phyloP scores from a whole-genome alignment of 495 filamentous ascomycete species.

The Zalerion maritima region DNA sequence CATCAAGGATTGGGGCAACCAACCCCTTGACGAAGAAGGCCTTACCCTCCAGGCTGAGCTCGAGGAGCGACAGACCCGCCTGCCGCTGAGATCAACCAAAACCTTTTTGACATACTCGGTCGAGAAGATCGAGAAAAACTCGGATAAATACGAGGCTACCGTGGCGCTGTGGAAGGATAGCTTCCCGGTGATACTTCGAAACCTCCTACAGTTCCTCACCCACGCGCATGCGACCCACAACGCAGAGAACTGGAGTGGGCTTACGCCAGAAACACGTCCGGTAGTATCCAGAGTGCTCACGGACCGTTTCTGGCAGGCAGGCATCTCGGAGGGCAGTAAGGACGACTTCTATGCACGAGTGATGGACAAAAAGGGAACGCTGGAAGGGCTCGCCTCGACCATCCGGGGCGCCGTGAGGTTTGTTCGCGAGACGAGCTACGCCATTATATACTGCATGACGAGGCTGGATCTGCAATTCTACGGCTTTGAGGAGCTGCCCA shows the following conservation, averaged over 20 bases:
- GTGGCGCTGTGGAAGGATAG: conserved; percentile 69
- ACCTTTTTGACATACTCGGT: conserved; percentile 78
- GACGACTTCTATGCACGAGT: conserved; percentile 94
- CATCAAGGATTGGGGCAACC: conserved; percentile 68
- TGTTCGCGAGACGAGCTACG: conserved; percentile 84
- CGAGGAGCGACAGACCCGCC: conserved; percentile 52
- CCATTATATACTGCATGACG: conserved; percentile 87
- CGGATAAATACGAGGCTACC: conserved; percentile 51
- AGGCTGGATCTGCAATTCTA: conserved; percentile 79
- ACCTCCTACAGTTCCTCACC: conserved; percentile 71
- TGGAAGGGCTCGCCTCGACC: conserved; percentile 88
- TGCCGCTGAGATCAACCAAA: conserved; percentile 79
- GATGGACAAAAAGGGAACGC: conserved; percentile 67
- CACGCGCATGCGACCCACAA: conserved; percentile 92
- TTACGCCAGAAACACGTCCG: conserved; percentile 62
- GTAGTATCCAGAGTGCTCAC: conserved; percentile 75
- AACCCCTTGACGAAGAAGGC: conserved; percentile 63
- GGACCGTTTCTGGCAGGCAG: conserved; percentile 97
- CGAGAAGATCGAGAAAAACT: conserved; percentile 64
- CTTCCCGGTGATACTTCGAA: conserved; percentile 72
- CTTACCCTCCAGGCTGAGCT: conserved; percentile 63
- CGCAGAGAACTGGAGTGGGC: conserved; percentile 60
- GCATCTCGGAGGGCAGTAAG: conserved; percentile 85
- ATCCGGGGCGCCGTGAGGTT: conserved; percentile 77
- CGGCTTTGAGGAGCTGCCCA: conserved; percentile 68